These are phyloP conservation scores for Thelonectria rubi DNA, from an alignment of 2,329 filamentous ascomycete species.

Conservation along the genomic window DNA sequence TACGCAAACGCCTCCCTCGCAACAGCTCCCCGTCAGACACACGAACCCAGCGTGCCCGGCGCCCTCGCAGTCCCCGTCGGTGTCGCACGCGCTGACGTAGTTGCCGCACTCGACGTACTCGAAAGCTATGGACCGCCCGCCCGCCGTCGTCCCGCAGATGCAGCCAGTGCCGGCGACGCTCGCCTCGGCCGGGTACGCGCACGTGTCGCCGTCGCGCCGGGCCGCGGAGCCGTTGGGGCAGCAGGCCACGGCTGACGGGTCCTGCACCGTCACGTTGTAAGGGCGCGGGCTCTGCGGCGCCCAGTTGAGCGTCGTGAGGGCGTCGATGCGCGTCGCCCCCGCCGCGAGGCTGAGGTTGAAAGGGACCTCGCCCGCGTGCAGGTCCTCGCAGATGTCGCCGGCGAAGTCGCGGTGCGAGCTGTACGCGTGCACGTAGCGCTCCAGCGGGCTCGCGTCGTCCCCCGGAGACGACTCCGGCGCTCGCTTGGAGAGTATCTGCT, in stretches of 20 bases:
- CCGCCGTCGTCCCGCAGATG: constrained; percentile 46
- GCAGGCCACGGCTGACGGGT: constrained; percentile 46
- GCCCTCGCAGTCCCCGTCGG: constrained; percentile 41
- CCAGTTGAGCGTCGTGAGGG: constrained; percentile 44
- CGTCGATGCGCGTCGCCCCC: constrained; percentile 41
- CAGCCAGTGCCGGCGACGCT: constrained; percentile 45
- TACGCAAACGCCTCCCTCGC: constrained; percentile 48
- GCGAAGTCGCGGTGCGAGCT: constrained; percentile 42
- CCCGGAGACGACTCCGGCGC: constrained; percentile 17
- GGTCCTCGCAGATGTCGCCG: constrained; percentile 47
- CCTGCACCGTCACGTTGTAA: constrained; percentile 48
- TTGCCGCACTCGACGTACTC: constrained; percentile 48
- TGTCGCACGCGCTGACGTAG: constrained; percentile 40
- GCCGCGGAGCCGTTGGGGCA: constrained; percentile 43
- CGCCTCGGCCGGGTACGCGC: constrained; percentile 46
- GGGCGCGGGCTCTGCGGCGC: constrained; percentile 38
- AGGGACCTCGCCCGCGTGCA: constrained; percentile 45
- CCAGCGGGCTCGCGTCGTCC: constrained; percentile 40
- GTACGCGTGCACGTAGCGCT: constrained; percentile 47
- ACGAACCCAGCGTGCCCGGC: constrained; percentile 40
- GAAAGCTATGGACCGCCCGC: constrained; percentile 43
- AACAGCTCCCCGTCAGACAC: constrained; percentile 50
- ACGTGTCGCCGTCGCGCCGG: constrained; percentile 33
- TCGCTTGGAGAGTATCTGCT: constrained; percentile 44
- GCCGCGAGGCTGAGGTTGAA: constrained; percentile 47